These are phyloP conservation scores for Holtermannia corniformis DNA, from an alignment of 768 basidiomycete genomes.

Conservation along the genomic window DNA sequence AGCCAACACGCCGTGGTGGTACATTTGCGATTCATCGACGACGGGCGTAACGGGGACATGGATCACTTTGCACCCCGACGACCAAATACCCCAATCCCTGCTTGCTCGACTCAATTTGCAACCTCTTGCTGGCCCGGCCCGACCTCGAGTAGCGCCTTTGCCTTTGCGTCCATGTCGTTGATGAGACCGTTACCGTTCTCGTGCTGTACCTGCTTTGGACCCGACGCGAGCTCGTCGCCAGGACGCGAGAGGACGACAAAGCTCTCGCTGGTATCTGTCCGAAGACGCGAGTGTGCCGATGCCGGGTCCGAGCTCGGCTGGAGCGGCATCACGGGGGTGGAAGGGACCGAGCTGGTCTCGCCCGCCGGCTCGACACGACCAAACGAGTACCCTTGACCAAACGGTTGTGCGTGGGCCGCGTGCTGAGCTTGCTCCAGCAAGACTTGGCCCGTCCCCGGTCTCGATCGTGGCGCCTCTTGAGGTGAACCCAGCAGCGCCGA, in stretches of 20 bases:
- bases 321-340: background rate
- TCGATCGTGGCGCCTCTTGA: slow-evolving; percentile 20
- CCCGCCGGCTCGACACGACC: background rate
- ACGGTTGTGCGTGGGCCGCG: background rate
- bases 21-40: slow-evolving; percentile 53
- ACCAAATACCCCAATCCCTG: too few relatives aligned
- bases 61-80: too few relatives aligned
- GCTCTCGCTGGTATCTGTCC: too few relatives aligned
- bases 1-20: slow-evolving; percentile 64
- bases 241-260: too few relatives aligned
- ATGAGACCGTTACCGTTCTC: background rate
- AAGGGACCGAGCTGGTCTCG: slow-evolving; percentile 3
- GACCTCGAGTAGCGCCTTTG: slow-evolving; percentile 7
- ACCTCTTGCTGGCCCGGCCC: background rate
- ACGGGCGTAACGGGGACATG: slow-evolving; percentile 62
- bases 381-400: background rate
- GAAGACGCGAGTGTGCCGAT: too few relatives aligned
- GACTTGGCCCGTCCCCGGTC: slow-evolving; percentile 17
- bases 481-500: slow-evolving; percentile 34
- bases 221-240: too few relatives aligned
- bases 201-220: too few relatives aligned
- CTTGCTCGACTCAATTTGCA: background rate
- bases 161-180: slow-evolving; percentile 13
- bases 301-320: too few relatives aligned
- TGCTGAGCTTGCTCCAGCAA: slow-evolving; percentile 5